Evolutionary conservation across 495 filamentous ascomycete species (phyloP).

Genomic region (Aspergillus biplanus): DNA sequence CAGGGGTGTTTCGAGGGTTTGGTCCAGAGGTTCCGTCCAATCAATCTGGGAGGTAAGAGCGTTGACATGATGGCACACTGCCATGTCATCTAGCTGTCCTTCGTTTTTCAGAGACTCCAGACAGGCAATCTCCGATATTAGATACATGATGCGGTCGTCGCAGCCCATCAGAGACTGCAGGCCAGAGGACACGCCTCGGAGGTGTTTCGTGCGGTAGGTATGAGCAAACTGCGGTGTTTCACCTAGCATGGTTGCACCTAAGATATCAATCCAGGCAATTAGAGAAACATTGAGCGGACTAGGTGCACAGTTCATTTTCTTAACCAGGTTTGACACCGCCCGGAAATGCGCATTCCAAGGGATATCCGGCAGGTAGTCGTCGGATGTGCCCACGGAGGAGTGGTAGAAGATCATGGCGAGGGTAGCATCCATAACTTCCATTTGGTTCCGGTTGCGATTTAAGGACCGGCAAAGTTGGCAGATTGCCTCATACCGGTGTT

Average conservation of each 20-base stretch:
- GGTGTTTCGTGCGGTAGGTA: conserved; percentile 85
- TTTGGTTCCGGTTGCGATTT: conserved; percentile 44
- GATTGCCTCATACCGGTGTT: conserved; percentile 87
- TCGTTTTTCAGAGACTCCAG: conserved; percentile 83
- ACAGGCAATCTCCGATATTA: conserved; percentile 96
- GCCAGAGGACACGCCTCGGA: conserved; percentile 69
- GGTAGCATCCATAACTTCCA: conserved; percentile 86
- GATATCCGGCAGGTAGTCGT: conserved; percentile 87
- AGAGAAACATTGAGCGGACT: conserved; percentile 73
- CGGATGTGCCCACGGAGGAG: conserved; percentile 79
- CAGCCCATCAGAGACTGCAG: conserved; percentile 96
- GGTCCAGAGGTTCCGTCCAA: conserved; percentile 63
- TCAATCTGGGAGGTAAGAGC: conserved; percentile 78
- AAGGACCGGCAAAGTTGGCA: conserved; percentile 63
- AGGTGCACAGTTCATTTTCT: conserved; percentile 58
- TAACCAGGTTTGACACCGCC: conserved; percentile 77
- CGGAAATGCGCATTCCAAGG: conserved; percentile 95
- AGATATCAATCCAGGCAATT: conserved; percentile 93
- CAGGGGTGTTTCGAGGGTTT: conserved; percentile 45
- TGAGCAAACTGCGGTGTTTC: conserved; percentile 83
- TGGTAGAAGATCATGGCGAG: conserved; percentile 97
- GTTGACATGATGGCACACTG: conserved; percentile 78
- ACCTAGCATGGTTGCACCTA: conserved; percentile 90
- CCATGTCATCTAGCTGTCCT: conserved; percentile 71
- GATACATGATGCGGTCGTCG: conserved; percentile 95